Percentiles rank a stretch among this genome's conserved stretches.
Conservation (phyloP, 2,329 filamentous ascomycete species). For the Pseudofabraea citricarpa region DNA sequence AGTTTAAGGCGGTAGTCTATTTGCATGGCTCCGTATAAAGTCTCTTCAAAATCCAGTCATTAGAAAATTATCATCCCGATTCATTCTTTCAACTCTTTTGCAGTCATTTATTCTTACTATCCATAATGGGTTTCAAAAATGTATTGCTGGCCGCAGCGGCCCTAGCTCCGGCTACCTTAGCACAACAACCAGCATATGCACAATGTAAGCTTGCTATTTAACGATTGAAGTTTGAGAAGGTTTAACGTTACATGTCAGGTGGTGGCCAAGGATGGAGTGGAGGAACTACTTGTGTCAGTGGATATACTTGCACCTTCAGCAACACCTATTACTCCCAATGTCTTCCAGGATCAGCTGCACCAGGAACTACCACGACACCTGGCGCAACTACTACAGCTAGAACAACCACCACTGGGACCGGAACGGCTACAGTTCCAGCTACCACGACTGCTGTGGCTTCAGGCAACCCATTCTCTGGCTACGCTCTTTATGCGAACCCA, state of each 20-base stretch:
- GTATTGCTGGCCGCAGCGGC: conserved; percentile 23
- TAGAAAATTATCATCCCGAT: conserved; percentile 1
- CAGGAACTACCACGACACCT: conserved; percentile 7
- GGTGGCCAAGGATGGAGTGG: conserved; percentile 22
- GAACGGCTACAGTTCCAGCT: conserved; percentile 4
- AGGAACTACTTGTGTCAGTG: conserved; percentile 22
- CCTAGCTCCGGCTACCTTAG: conserved; percentile 22
- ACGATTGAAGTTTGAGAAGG: neutral
- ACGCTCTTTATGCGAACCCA: conserved; percentile 44
- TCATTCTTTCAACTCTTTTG: conserved; percentile 1
- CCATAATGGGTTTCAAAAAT: conserved; percentile 22
- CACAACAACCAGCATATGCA: conserved; percentile 19
- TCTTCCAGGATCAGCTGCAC: conserved; percentile 15
- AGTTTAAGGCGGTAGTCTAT: neutral
- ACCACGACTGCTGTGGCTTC: conserved; percentile 34
- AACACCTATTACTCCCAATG: conserved; percentile 26
- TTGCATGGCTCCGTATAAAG: conserved; percentile 11
- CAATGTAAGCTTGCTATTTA: conserved; percentile 20
- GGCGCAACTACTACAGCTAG: conserved; percentile 13
- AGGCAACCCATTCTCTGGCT: conserved; percentile 47
- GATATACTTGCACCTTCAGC: conserved; percentile 19
- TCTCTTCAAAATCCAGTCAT: neutral
- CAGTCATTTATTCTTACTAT: conserved; percentile 7
- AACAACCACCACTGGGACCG: conserved; percentile 10
- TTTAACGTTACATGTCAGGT: conserved; percentile 14